Conservation (phyloP, 495 filamentous ascomycete genomes). For the Aspergillus carlsbadensis region DNA sequence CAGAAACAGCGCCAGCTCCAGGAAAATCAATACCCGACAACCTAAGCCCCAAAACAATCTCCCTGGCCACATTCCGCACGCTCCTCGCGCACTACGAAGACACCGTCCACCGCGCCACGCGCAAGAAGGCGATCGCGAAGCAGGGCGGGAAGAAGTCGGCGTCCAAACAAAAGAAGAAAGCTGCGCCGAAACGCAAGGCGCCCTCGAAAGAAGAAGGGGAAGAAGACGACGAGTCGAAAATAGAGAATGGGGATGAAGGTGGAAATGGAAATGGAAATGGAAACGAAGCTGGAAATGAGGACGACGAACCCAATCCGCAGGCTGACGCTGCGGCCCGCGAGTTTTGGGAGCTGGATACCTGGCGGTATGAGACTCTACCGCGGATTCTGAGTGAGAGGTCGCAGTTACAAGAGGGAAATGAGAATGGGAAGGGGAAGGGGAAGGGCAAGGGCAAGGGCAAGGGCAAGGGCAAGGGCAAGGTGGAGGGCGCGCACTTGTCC, state of each 20-base stretch:
- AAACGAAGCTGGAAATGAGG: conserved; percentile 6
- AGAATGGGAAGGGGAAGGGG: background rate
- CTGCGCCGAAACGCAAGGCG: background rate
- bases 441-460: too few relatives aligned
- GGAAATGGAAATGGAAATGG: too few relatives aligned
- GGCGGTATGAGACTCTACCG: conserved; percentile 36
- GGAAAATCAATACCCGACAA: too few relatives aligned
- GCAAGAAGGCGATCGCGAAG: conserved; percentile 18
- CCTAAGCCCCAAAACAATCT: conserved; percentile 32
- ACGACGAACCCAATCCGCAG: background rate
- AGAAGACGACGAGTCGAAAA: background rate
- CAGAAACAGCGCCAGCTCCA: background rate
- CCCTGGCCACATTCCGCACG: conserved; percentile 27
- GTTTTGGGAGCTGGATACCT: conserved; percentile 31
- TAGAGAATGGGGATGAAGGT: too few relatives aligned
- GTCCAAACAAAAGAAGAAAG: conserved; percentile 7
- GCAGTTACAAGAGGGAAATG: background rate
- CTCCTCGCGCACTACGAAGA: conserved; percentile 32
- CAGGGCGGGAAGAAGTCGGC: too few relatives aligned
- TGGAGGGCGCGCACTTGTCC: conserved; percentile 18
- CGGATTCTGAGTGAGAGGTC: conserved; percentile 13
- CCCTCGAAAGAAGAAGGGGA: background rate
- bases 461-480: background rate
- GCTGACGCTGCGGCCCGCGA: conserved; percentile 6
- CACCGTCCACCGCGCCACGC: conserved; percentile 29